Base-by-base conservation (phyloP, 164 flowering plant genomes). In the Aristolochia fimbriata region DNA sequence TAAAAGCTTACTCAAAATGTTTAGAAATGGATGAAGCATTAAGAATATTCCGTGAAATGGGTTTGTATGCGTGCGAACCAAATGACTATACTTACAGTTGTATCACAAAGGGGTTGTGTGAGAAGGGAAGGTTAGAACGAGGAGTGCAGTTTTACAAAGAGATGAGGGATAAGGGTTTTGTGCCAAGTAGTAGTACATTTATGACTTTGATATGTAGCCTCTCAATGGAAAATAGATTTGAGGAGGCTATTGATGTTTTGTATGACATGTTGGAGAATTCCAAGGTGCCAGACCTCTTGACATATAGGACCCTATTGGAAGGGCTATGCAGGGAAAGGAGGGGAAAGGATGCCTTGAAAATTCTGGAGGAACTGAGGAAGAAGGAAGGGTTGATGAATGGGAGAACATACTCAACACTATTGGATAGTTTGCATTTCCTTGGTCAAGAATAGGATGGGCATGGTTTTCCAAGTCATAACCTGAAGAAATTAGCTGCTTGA, bases 11-110 rank as follows among this genome's bases (percentile, higher is more conserved):
- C 57, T 73, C 93, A 0, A 83, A 74, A 69, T 87, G 96, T 67
- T 66, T 76, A 4, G 81, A 85, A 16, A 66, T 89, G 55, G 96
- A 87, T 62, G 91, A 82, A 17, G 95, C 96, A 0, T 69, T 92
- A 49, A 45, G 88, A 74, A 78, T 84, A 59, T 89, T 79, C 71
- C 83, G 74, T 0, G 96, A 89, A 53, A 85, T 92, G 95, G 85
- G 93, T 20, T 73, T 92, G 73, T 87, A 92, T 72, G 89, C 84
- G 5, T 80, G 87, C 33, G 83, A 77, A 71, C 88, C 96, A 0
- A 80, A 87, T 74, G 70, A 52, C 13, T 81, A 73, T 66, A 78
- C 82, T 0, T 89, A 82, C 67, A 71, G 91, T 68, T 87, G 84
- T 68, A 55, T 92, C 21, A 73, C 65, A 0, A 85, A 78, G 57